Percentiles rank a stretch among this genome's conserved stretches.
Evolutionary conservation across 75 land plant genomes (phyloP).

Genomic region (Adiantum capillusveneris): DNA sequence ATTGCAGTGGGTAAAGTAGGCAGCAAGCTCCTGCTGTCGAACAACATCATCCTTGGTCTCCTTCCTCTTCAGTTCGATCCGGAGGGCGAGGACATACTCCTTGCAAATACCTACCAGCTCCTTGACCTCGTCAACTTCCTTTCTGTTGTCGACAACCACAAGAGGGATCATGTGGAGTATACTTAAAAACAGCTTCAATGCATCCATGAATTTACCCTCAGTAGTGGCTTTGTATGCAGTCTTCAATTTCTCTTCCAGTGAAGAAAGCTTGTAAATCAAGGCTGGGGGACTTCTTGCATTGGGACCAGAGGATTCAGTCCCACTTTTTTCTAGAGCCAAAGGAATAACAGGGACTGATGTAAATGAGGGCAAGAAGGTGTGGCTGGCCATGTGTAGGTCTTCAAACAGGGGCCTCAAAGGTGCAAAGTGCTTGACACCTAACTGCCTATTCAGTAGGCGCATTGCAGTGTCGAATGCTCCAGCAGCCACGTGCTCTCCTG

Average conservation of each 20-base stretch:
- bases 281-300: constrained; percentile 50
- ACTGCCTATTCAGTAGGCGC: constrained; percentile 47
- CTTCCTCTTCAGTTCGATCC: constrained; percentile 57
- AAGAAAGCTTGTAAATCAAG: constrained; percentile 39
- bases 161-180: constrained; percentile 64
- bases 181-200: constrained; percentile 40
- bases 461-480: constrained; percentile 66
- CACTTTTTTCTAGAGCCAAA: constrained; percentile 48
- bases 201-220: constrained; percentile 56
- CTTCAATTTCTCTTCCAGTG: constrained; percentile 46
- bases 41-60: constrained; percentile 43
- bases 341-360: constrained; percentile 37
- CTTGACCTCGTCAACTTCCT: constrained; percentile 70
- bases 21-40: constrained; percentile 67
- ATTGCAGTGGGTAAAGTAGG: constrained; percentile 67
- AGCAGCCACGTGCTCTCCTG: constrained; percentile 69
- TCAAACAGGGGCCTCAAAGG: constrained; percentile 39
- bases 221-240: constrained; percentile 52
- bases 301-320: constrained; percentile 40
- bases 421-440: constrained; percentile 48
- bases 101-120: constrained; percentile 46
- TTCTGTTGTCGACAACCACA: constrained; percentile 55
- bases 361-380: constrained; percentile 33
- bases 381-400: constrained; percentile 52
- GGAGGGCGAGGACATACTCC: constrained; percentile 54